Percentiles rank a stretch among this genome's conserved stretches.
phyloP scores from a whole-genome alignment of 2,329 filamentous ascomycete genomes.

The Penicillium digitatum region DNA sequence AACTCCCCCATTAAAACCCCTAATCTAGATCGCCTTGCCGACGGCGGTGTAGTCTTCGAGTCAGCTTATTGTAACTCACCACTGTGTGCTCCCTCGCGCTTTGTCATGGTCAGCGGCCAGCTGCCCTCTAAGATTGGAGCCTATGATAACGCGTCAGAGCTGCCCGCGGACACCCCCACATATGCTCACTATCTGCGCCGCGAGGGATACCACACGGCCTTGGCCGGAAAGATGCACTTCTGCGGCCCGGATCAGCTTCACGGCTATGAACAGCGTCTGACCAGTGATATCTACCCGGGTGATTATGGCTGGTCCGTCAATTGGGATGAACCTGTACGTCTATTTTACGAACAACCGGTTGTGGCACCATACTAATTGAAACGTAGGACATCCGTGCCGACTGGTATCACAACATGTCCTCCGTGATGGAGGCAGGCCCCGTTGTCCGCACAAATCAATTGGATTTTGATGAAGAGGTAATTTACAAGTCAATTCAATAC shows the following conservation, averaged over 20 bases:
- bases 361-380: neutral
- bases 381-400: slow-evolving; percentile 61
- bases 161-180: slow-evolving; percentile 79
- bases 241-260: slow-evolving; percentile 85
- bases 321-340: slow-evolving; percentile 75
- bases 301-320: slow-evolving; percentile 94
- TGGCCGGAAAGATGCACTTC: slow-evolving; percentile 97
- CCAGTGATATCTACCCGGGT: slow-evolving; percentile 91
- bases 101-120: slow-evolving; percentile 90
- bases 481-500: slow-evolving; percentile 86
- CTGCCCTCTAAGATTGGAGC: slow-evolving; percentile 87
- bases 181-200: slow-evolving; percentile 87
- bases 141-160: slow-evolving; percentile 85
- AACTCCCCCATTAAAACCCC: slow-evolving; percentile 88
- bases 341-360: neutral
- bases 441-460: slow-evolving; percentile 92
- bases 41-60: slow-evolving; percentile 81
- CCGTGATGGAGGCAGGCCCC: slow-evolving; percentile 81
- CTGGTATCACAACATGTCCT: slow-evolving; percentile 96
- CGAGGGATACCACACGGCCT: slow-evolving; percentile 80
- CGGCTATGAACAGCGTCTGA: slow-evolving; percentile 86
- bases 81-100: slow-evolving; percentile 85
- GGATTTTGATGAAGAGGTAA: slow-evolving; percentile 93
- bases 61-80: slow-evolving; percentile 93
- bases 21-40: slow-evolving; percentile 77